phyloP scores from a whole-genome alignment of 108 stramenopile genomes.

The Bacterosira constricta region DNA sequence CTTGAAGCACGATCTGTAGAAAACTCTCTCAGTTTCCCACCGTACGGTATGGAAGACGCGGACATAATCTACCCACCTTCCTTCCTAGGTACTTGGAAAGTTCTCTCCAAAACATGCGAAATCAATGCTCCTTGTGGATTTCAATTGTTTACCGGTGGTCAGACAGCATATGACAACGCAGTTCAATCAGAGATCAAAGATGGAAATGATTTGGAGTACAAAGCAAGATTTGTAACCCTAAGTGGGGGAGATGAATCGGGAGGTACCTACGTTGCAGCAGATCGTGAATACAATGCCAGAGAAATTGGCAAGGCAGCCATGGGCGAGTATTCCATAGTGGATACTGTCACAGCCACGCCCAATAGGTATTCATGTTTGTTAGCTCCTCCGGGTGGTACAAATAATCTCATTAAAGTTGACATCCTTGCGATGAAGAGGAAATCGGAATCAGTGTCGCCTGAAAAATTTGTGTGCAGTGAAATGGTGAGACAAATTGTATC shows the following conservation, averaged over 20 bases:
- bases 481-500: slow-evolving; percentile 79
- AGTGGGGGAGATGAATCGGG: slow-evolving; percentile 1
- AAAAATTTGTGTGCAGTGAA: slow-evolving; percentile 78
- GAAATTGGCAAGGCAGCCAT: slow-evolving; percentile 79
- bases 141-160: slow-evolving; percentile 73
- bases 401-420: slow-evolving; percentile 55
- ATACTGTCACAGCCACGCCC: slow-evolving; percentile 71
- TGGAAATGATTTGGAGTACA: slow-evolving; percentile 51
- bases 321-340: slow-evolving; percentile 77
- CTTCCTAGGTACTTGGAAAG: slow-evolving; percentile 68
- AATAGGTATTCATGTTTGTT: slow-evolving; percentile 80
- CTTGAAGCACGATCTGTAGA: slow-evolving; percentile 3
- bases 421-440: slow-evolving; percentile 69
- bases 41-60: slow-evolving; percentile 65
- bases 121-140: slow-evolving; percentile 79
- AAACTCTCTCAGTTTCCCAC: slow-evolving; percentile 33
- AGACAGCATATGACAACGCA: slow-evolving; percentile 55
- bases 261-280: slow-evolving; percentile 55
- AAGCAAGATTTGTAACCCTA: slow-evolving; percentile 60
- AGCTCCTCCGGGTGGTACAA: slow-evolving; percentile 51
- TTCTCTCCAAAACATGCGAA: slow-evolving; percentile 50
- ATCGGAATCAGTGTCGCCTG: slow-evolving; percentile 46
- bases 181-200: slow-evolving; percentile 49
- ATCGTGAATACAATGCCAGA: slow-evolving; percentile 79
- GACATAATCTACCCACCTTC: slow-evolving; percentile 75